These are phyloP conservation scores for Acer campestre DNA, from an alignment of 345 rosid genomes.

Conservation along the genomic window DNA sequence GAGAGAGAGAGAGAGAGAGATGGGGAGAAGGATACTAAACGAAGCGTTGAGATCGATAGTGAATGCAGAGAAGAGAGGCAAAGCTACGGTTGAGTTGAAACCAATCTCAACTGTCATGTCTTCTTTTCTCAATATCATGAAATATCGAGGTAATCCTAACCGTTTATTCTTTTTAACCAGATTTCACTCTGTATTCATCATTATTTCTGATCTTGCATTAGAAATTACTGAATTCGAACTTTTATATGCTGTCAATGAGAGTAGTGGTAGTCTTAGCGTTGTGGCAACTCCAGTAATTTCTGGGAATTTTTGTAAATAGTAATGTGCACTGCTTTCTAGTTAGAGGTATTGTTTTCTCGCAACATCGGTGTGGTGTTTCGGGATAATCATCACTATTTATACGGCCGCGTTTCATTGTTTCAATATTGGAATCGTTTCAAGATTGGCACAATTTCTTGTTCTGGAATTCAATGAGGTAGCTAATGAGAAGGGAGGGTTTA, in stretches of 20 bases:
- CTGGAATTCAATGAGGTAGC: neutral
- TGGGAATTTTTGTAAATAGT: neutral
- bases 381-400: neutral
- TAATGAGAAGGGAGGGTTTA: slow-evolving; percentile 5
- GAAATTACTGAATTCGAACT: neutral
- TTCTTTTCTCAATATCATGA: slow-evolving; percentile 88
- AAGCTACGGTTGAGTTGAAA: slow-evolving; percentile 71
- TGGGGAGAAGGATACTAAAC: slow-evolving; percentile 91
- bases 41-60: slow-evolving; percentile 86
- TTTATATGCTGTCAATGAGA: neutral
- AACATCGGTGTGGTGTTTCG: neutral
- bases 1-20: slow-evolving; percentile 37
- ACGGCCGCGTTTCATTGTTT: neutral
- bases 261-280: neutral
- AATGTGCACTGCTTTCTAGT: neutral
- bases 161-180: neutral
- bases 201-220: neutral
- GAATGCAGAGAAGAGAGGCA: slow-evolving; percentile 85
- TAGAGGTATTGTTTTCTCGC: neutral
- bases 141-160: slow-evolving; percentile 54
- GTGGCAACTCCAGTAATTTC: neutral
- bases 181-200: neutral
- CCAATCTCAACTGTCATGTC: slow-evolving; percentile 89
- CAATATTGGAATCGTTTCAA: neutral
- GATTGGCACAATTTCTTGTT: neutral